Evolutionary conservation across 148 eudicot species (phyloP).

Genomic region (Suaeda aralocaspica): DNA sequence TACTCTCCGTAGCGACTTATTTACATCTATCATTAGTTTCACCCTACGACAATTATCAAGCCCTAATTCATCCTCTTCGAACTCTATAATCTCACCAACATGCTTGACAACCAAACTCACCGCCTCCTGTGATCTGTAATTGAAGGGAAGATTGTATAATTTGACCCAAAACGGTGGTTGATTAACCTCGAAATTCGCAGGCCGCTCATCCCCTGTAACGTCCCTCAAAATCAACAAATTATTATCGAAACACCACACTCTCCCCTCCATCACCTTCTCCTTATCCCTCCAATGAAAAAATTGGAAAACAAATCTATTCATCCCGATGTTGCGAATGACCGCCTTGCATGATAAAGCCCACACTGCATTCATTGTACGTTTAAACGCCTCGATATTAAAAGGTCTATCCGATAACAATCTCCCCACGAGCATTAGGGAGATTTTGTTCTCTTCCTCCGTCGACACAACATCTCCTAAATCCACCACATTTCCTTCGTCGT

Average conservation of each 20-base stretch:
- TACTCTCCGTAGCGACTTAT: neutral
- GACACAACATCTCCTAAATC: too few species aligned
- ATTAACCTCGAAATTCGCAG: neutral
- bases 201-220: neutral
- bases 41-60: neutral
- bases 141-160: neutral
- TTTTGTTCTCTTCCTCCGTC: too few species aligned
- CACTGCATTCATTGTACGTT: too few species aligned
- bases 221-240: neutral
- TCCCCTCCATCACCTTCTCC: neutral
- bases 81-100: neutral
- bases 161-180: neutral
- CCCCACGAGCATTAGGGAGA: too few species aligned
- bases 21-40: neutral
- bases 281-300: neutral
- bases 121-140: neutral
- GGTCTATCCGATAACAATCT: too few species aligned
- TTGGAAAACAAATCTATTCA: neutral
- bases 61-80: neutral
- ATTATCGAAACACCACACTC: neutral
- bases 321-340: too few species aligned
- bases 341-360: too few species aligned
- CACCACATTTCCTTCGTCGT: too few species aligned
- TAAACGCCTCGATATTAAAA: too few species aligned
- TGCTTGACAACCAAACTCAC: neutral